A percentile compares a stretch with the other conserved stretches of the same genome.
phyloP scores from a whole-genome alignment of 1,284 basidiomycete genomes.

The Ganoderma sinense region DNA sequence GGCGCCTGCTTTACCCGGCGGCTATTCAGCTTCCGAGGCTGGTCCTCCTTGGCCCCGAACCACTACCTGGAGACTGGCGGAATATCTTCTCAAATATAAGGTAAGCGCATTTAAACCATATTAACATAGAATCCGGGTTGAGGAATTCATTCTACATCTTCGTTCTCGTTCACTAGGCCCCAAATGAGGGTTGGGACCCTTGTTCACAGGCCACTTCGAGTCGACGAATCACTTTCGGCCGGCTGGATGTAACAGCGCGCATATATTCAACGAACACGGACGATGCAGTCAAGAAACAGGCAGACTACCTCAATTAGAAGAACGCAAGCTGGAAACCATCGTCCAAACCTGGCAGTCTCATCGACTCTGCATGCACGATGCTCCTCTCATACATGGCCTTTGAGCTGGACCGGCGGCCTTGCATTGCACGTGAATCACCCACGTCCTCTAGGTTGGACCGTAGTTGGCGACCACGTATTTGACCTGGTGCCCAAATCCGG shows the following conservation, averaged over 20 bases:
- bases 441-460: background rate
- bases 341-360: background rate
- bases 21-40: background rate
- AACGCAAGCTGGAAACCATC: background rate
- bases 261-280: background rate
- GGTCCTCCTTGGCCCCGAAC: background rate
- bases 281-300: background rate
- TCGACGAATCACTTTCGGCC: background rate
- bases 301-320: background rate
- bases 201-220: background rate
- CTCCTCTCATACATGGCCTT: background rate
- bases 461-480: slow-evolving; percentile 10
- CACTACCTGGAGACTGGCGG: background rate
- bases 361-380: background rate
- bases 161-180: background rate
- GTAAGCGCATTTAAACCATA: background rate
- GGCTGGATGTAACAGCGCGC: background rate
- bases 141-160: background rate
- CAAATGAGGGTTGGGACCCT: background rate
- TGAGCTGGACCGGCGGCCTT: background rate
- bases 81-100: background rate
- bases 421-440: background rate
- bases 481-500: background rate
- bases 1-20: background rate
- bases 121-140: background rate